phyloP scores from a whole-genome alignment of 495 filamentous ascomycete species.

The Podospora anserina region DNA sequence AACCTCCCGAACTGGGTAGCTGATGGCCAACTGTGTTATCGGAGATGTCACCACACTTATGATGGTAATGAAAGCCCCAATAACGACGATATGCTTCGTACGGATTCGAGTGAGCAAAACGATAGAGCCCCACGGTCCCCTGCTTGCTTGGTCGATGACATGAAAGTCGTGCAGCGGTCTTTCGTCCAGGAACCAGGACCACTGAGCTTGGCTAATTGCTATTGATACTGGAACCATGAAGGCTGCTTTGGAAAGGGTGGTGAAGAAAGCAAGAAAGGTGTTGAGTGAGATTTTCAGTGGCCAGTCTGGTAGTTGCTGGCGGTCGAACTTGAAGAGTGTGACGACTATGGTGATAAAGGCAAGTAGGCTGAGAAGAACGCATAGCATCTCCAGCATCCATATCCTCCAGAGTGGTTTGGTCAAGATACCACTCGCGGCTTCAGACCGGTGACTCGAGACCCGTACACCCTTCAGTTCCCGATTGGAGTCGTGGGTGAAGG shows the following conservation, averaged over 20 bases:
- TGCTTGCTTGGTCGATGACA: constrained; percentile 41
- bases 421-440: too few species aligned
- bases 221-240: constrained; percentile 37
- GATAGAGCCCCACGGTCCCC: constrained; percentile 21
- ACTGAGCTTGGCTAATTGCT: constrained; percentile 42
- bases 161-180: constrained; percentile 41
- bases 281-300: constrained; percentile 36
- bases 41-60: constrained; percentile 7
- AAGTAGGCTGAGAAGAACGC: background rate
- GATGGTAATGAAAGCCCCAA: constrained; percentile 12
- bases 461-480: too few species aligned
- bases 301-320: constrained; percentile 35
- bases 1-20: constrained; percentile 7
- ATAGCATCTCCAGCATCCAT: background rate
- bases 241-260: constrained; percentile 38
- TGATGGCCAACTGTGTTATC: constrained; percentile 13
- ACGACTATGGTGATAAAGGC: constrained; percentile 25
- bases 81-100: constrained; percentile 11
- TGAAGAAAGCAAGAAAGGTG: constrained; percentile 42
- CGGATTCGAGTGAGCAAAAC: background rate
- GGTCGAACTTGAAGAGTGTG: constrained; percentile 35
- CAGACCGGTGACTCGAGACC: too few species aligned
- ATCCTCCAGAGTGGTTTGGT: constrained; percentile 1
- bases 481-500: too few species aligned
- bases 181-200: constrained; percentile 41